These are phyloP conservation scores for Singerocomus rubriflavus DNA, from an alignment of 1,284 basidiomycete genomes.

Conservation along the genomic window DNA sequence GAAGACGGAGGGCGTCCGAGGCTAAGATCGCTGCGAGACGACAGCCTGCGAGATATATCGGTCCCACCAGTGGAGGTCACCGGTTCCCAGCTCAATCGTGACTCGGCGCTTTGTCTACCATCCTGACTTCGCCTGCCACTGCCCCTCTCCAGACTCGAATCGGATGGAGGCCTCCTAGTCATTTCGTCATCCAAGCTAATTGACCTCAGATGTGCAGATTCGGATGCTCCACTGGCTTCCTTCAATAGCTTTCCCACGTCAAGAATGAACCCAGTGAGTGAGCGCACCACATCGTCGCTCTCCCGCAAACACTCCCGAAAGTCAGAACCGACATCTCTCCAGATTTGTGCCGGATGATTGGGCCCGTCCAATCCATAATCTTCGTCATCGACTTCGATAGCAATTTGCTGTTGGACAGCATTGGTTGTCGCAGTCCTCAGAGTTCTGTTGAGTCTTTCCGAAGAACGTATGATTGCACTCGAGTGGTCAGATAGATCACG, in stretches of 20 bases:
- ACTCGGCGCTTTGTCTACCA: slow-evolving; percentile 53
- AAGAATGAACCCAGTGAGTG: slow-evolving; percentile 68
- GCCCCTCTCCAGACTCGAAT: slow-evolving; percentile 35
- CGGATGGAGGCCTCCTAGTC: slow-evolving; percentile 33
- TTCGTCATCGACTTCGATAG: slow-evolving; percentile 61
- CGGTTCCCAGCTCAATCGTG: slow-evolving; percentile 58
- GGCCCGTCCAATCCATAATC: slow-evolving; percentile 27
- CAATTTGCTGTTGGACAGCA: slow-evolving; percentile 68
- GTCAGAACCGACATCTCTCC: slow-evolving; percentile 64
- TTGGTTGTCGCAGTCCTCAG: slow-evolving; percentile 51
- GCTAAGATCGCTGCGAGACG: slow-evolving; percentile 35
- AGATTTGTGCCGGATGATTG: slow-evolving; percentile 52
- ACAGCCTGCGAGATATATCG: slow-evolving; percentile 27
- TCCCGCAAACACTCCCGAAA: slow-evolving; percentile 66
- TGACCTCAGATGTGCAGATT: slow-evolving; percentile 41
- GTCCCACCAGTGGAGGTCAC: slow-evolving; percentile 20
- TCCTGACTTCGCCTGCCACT: slow-evolving; percentile 46
- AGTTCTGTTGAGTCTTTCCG: slow-evolving; percentile 61
- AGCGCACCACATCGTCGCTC: slow-evolving; percentile 73
- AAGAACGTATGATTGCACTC: slow-evolving; percentile 57
- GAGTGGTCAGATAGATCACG: slow-evolving; percentile 59
- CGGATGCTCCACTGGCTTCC: slow-evolving; percentile 43
- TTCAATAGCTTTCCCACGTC: slow-evolving; percentile 67
- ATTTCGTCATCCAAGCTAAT: slow-evolving; percentile 49
- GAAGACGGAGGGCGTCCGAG: slow-evolving; percentile 29